A percentile compares a stretch with the other conserved stretches of the same genome.
Conservation (phyloP, 202 grass and related monocot species). For the Tripidium arundinaceum region DNA sequence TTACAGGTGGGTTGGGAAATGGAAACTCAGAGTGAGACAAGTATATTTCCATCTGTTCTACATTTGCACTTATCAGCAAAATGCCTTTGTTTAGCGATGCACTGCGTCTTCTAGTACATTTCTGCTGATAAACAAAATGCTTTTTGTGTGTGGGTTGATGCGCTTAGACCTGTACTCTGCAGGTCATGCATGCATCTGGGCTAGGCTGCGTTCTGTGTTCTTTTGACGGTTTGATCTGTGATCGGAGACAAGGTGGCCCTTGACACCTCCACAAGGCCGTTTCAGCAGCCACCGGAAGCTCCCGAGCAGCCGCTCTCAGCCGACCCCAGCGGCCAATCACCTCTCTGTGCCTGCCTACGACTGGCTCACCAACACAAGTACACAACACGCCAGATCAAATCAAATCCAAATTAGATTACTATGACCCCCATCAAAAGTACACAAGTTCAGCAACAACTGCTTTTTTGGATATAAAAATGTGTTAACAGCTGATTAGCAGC, state of each 20-base stretch:
- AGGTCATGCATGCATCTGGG: too few relatives aligned
- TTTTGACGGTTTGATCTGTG: conserved; percentile 4
- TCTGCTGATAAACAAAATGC: too few relatives aligned
- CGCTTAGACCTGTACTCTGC: neutral
- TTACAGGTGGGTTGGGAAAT: too few relatives aligned
- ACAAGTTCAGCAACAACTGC: neutral
- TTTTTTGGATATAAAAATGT: neutral
- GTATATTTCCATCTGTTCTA: too few relatives aligned
- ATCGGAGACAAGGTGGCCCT: conserved; percentile 21
- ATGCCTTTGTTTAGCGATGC: too few relatives aligned
- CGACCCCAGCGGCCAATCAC: neutral
- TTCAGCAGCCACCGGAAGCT: neutral
- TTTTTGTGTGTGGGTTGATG: too few relatives aligned
- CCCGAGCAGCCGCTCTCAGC: neutral
- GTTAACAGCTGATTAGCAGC: neutral
- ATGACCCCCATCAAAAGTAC: neutral
- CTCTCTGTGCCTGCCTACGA: neutral
- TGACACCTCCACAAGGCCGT: too few relatives aligned
- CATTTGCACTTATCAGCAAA: too few relatives aligned
- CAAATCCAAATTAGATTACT: neutral
- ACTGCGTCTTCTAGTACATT: too few relatives aligned
- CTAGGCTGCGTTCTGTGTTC: too few relatives aligned
- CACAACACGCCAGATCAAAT: neutral
- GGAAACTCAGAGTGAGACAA: too few relatives aligned
- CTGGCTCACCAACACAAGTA: neutral